Percentiles rank a stretch among this genome's conserved stretches.
Conservation (phyloP, 768 basidiomycete species). For the Trametes sanguinea region DNA sequence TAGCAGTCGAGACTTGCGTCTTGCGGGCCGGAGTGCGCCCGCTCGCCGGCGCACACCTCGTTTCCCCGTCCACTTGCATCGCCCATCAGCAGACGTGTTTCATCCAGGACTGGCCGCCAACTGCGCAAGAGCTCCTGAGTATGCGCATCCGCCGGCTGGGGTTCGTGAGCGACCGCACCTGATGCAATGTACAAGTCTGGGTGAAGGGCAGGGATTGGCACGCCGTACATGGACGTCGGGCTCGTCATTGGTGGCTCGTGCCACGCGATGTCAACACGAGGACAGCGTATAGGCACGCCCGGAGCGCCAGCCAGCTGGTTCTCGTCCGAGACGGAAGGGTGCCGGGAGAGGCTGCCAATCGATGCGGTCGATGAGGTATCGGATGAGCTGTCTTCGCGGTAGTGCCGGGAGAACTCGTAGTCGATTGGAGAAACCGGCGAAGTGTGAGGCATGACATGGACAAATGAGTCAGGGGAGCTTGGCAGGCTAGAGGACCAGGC, state of each 20-base stretch:
- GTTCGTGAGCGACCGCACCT: constrained; percentile 5
- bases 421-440: constrained; percentile 9
- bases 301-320: not conserved
- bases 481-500: constrained; percentile 10
- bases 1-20: not conserved
- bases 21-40: not conserved
- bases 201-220: constrained; percentile 10
- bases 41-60: not conserved
- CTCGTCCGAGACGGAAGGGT: not conserved
- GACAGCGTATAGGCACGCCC: not conserved
- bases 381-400: constrained; percentile 15
- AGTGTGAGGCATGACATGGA: not conserved
- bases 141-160: not conserved
- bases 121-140: constrained; percentile 10
- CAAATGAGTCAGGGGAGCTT: constrained; percentile 7
- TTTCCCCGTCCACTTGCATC: not conserved
- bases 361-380: constrained; percentile 12
- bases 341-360: constrained; percentile 11
- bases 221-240: constrained; percentile 1
- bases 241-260: constrained; percentile 4
- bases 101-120: constrained; percentile 11
- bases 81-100: constrained; percentile 1
- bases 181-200: constrained; percentile 11
- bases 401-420: constrained; percentile 11
- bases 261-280: not conserved